Evolutionary conservation across 2,329 filamentous ascomycete species (phyloP).

Genomic region (Cryphonectria naterciae): DNA sequence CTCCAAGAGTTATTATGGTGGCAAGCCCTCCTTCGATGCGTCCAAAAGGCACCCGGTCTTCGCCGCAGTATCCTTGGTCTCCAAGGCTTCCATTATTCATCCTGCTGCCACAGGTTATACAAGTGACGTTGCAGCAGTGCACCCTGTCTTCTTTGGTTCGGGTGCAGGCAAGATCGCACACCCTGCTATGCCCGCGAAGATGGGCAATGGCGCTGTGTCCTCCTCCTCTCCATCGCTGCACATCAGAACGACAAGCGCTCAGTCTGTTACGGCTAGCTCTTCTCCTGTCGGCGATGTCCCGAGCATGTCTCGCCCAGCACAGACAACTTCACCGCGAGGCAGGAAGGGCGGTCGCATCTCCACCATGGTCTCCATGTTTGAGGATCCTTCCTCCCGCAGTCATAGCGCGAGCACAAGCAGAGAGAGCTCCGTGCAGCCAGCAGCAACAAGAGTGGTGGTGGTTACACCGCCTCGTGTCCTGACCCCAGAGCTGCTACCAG

Average conservation of each 20-base stretch:
- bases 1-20: slow-evolving; percentile 13
- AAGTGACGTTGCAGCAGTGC: slow-evolving; percentile 36
- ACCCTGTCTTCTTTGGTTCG: slow-evolving; percentile 40
- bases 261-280: background rate
- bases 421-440: background rate
- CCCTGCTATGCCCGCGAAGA: slow-evolving; percentile 31
- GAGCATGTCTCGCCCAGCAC: background rate
- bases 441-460: background rate
- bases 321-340: slow-evolving; percentile 13
- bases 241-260: background rate
- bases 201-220: background rate
- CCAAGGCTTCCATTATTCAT: slow-evolving; percentile 35
- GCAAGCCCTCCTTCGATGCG: slow-evolving; percentile 35
- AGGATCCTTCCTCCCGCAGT: background rate
- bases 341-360: slow-evolving; percentile 15
- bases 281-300: background rate
- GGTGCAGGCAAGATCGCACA: slow-evolving; percentile 33
- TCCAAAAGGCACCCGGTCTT: slow-evolving; percentile 41
- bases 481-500: background rate
- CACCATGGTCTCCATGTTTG: slow-evolving; percentile 18
- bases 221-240: background rate
- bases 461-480: background rate
- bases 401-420: slow-evolving; percentile 3
- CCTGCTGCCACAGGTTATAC: slow-evolving; percentile 40
- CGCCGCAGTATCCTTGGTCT: slow-evolving; percentile 34